A percentile compares a stretch with the other conserved stretches of the same genome.
These are phyloP conservation scores for Halenospora varia DNA, from an alignment of 495 filamentous ascomycete species.

Conservation along the genomic window DNA sequence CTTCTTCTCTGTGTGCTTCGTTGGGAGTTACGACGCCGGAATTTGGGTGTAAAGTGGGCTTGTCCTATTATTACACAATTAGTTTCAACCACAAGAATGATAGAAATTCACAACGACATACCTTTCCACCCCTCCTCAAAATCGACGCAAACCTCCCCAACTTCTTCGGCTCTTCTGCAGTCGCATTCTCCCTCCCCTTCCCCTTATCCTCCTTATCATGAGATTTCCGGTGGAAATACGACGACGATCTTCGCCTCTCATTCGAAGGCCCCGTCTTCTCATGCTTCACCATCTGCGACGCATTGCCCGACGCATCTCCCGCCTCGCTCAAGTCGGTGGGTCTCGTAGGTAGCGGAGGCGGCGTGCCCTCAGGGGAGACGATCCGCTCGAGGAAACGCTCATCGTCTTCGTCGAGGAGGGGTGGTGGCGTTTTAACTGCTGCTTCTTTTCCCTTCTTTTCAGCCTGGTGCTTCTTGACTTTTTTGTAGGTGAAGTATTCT, in stretches of 20 bases:
- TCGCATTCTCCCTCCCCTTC: conserved; percentile 15
- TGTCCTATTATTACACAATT: neutral
- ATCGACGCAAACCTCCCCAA: conserved; percentile 19
- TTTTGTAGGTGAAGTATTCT: conserved; percentile 48
- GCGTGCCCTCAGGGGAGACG: conserved; percentile 23
- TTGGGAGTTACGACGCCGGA: conserved; percentile 15
- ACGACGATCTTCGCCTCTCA: neutral
- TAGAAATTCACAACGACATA: neutral
- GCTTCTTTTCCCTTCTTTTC: conserved; percentile 31
- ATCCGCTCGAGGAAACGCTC: conserved; percentile 24
- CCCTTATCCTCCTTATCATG: conserved; percentile 10
- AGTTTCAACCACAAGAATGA: neutral
- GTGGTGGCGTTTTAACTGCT: conserved; percentile 13
- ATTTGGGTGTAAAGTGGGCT: neutral
- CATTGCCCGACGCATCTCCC: too few relatives aligned
- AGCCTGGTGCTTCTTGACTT: conserved; percentile 44
- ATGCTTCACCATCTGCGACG: conserved; percentile 16
- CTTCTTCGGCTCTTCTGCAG: conserved; percentile 12
- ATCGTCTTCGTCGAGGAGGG: conserved; percentile 26
- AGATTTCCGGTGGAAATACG: neutral
- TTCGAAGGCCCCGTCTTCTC: conserved; percentile 6
- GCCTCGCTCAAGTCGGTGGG: too few relatives aligned
- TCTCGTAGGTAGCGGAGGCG: conserved; percentile 24
- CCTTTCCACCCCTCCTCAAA: conserved; percentile 15
- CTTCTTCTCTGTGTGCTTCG: conserved; percentile 54